A percentile compares a stretch with the other conserved stretches of the same genome.
phyloP scores from a whole-genome alignment of 1,139 yeast genomes.

The Debaryomyces sp. region DNA sequence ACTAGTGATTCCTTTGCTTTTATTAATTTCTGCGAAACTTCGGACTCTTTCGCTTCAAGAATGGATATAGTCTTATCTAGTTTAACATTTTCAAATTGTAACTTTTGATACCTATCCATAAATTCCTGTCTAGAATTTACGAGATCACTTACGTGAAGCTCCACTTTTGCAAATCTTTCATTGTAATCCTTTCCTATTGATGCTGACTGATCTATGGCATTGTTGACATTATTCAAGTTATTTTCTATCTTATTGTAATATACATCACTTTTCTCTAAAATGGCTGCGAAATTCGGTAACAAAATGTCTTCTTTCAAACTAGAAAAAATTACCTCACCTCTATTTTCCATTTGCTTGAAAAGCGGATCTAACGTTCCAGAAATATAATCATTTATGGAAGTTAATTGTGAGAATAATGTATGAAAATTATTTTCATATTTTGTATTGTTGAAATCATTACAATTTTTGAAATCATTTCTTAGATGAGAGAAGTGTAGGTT shows the following conservation, averaged over 20 bases:
- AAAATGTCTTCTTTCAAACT: slow-evolving; percentile 2
- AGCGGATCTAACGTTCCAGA: background rate
- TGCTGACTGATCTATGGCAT: background rate
- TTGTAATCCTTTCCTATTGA: background rate
- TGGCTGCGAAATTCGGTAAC: slow-evolving; percentile 5
- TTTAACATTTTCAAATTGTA: background rate
- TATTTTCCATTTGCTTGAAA: background rate
- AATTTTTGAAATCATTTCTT: background rate
- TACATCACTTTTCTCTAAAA: background rate
- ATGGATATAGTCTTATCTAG: background rate
- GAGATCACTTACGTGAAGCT: background rate
- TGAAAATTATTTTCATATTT: background rate
- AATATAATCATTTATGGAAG: background rate
- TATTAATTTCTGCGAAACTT: background rate
- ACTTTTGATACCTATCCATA: background rate
- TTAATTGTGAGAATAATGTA: background rate
- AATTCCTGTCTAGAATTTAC: background rate
- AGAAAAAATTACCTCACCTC: background rate
- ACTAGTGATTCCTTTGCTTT: background rate
- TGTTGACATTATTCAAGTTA: background rate
- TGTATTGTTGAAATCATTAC: background rate
- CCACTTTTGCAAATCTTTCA: background rate
- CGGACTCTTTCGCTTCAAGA: background rate
- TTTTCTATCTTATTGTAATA: background rate
- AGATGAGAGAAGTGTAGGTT: background rate